Evolutionary conservation across 1,284 basidiomycete genomes (phyloP).

Genomic region (Leccinum cinnamomeum): DNA sequence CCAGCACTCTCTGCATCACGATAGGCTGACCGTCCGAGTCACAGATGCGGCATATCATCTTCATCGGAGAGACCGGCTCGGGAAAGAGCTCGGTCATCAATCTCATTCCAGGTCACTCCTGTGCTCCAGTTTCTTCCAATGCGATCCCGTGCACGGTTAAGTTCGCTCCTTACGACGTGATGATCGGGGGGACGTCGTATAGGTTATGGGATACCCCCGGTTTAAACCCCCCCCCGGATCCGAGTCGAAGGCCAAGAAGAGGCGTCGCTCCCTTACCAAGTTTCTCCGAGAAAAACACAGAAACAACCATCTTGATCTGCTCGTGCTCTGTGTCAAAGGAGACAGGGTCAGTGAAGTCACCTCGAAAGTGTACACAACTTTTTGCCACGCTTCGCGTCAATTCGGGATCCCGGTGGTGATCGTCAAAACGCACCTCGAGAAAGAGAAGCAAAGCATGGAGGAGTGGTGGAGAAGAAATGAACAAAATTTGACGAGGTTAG

Average conservation of each 20-base stretch:
- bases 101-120: slow-evolving; percentile 15
- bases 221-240: slow-evolving; percentile 17
- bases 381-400: slow-evolving; percentile 20
- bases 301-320: slow-evolving; percentile 18
- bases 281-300: slow-evolving; percentile 20
- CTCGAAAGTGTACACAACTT: slow-evolving; percentile 15
- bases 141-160: slow-evolving; percentile 22
- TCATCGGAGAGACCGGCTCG: slow-evolving; percentile 30
- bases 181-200: slow-evolving; percentile 13
- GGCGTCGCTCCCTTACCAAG: slow-evolving; percentile 1
- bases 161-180: slow-evolving; percentile 16
- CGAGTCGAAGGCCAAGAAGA: background rate
- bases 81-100: slow-evolving; percentile 34
- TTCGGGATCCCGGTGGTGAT: slow-evolving; percentile 27
- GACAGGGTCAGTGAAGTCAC: slow-evolving; percentile 13
- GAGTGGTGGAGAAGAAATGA: slow-evolving; percentile 33
- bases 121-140: slow-evolving; percentile 13
- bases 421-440: slow-evolving; percentile 30
- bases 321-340: slow-evolving; percentile 24
- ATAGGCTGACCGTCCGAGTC: slow-evolving; percentile 5
- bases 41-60: slow-evolving; percentile 26
- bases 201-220: slow-evolving; percentile 34
- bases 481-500: slow-evolving; percentile 9
- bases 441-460: slow-evolving; percentile 28
- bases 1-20: background rate